phyloP scores from a whole-genome alignment of 2,329 filamentous ascomycete species.

The Purpureocillium takamizusanense region DNA sequence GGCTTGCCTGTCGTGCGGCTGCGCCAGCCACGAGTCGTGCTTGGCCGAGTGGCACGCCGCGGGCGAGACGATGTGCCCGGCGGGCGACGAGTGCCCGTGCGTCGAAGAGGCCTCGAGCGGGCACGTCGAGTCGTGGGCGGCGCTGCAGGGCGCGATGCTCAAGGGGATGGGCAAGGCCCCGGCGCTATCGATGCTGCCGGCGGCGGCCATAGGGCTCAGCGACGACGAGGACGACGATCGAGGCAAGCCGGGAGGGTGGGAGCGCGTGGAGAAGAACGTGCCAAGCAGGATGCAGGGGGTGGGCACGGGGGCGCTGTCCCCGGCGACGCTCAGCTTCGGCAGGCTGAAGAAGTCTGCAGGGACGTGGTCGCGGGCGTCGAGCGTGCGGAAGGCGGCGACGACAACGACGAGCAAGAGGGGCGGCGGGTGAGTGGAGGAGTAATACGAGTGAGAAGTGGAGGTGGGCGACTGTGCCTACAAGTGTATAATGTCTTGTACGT shows the following conservation, averaged over 20 bases:
- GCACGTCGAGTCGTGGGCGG: slow-evolving; percentile 53
- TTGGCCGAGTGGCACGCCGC: slow-evolving; percentile 49
- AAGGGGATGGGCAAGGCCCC: slow-evolving; percentile 15
- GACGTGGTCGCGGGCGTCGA: slow-evolving; percentile 32
- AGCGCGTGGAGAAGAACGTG: slow-evolving; percentile 15
- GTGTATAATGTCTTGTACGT: neutral
- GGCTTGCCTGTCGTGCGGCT: slow-evolving; percentile 55
- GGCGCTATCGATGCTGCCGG: slow-evolving; percentile 16
- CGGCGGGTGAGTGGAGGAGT: slow-evolving; percentile 3
- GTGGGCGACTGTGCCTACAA: neutral
- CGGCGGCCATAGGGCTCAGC: slow-evolving; percentile 16
- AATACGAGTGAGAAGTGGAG: too few species aligned
- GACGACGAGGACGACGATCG: slow-evolving; percentile 17
- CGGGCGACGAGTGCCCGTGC: slow-evolving; percentile 57
- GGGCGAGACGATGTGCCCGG: slow-evolving; percentile 49
- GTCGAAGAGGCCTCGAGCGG: slow-evolving; percentile 46
- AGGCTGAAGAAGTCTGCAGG: slow-evolving; percentile 40
- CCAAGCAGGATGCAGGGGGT: slow-evolving; percentile 12
- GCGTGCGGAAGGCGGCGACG: neutral
- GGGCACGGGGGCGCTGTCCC: slow-evolving; percentile 11
- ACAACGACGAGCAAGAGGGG: slow-evolving; percentile 28
- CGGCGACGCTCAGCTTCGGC: slow-evolving; percentile 39
- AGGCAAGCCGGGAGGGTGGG: slow-evolving; percentile 13
- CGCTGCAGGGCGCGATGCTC: slow-evolving; percentile 28
- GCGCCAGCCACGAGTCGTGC: slow-evolving; percentile 50